A percentile compares a stretch with the other conserved stretches of the same genome.
Evolutionary conservation across 495 filamentous ascomycete species (phyloP).

Genomic region (Beverwykella pulmonaria): DNA sequence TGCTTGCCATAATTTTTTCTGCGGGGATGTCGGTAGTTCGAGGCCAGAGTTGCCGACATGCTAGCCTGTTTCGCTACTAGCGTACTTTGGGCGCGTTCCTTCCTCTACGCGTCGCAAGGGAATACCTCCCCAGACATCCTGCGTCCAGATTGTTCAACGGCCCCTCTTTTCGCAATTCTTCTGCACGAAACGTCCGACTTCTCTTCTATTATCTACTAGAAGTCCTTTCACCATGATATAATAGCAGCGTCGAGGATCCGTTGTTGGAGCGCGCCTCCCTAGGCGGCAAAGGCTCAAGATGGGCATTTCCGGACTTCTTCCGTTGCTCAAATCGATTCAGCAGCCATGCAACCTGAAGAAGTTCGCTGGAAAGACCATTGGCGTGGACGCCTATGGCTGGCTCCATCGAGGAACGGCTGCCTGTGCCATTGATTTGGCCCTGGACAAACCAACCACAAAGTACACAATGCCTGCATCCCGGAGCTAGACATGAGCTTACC

Average conservation of each 20-base stretch:
- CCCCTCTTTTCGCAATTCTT: neutral
- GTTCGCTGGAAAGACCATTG: constrained; percentile 84
- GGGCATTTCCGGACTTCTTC: constrained; percentile 68
- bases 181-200: neutral
- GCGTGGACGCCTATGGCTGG: constrained; percentile 97
- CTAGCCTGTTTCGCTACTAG: constrained; percentile 9
- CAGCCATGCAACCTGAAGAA: constrained; percentile 83
- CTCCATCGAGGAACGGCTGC: constrained; percentile 90
- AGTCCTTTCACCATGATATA: constrained; percentile 13
- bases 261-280: constrained; percentile 4
- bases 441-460: constrained; percentile 85
- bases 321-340: constrained; percentile 93
- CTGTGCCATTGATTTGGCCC: constrained; percentile 88
- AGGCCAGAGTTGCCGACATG: neutral
- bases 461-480: constrained; percentile 48
- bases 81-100: constrained; percentile 10
- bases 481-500: constrained; percentile 33
- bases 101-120: constrained; percentile 16
- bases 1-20: constrained; percentile 34
- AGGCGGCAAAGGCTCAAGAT: constrained; percentile 34
- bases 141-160: neutral
- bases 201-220: neutral
- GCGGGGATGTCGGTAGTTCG: constrained; percentile 19
- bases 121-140: neutral
- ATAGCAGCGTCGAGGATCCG: constrained; percentile 15